Evolutionary conservation across 2,329 filamentous ascomycete genomes (phyloP).

Genomic region (Falciphora oryzae): DNA sequence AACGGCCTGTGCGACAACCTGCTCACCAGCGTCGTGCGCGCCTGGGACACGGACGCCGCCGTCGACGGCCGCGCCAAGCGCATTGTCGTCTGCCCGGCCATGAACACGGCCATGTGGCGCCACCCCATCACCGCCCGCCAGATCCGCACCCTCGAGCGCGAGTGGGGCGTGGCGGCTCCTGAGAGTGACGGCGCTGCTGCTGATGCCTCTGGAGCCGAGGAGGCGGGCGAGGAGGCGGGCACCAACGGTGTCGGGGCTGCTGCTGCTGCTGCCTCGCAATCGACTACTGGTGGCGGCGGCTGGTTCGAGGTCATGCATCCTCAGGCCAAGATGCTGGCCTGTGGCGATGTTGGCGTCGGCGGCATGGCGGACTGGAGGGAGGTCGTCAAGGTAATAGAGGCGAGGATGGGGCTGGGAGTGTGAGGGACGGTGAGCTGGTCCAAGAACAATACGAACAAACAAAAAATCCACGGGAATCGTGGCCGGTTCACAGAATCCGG

Average conservation of each 20-base stretch:
- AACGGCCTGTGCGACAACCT: conserved; percentile 66
- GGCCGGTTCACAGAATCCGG: no score
- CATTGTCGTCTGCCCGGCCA: conserved; percentile 66
- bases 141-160: conserved; percentile 60
- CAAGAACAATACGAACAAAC: not conserved
- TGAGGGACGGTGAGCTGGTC: not conserved
- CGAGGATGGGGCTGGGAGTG: conserved; percentile 31
- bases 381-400: conserved; percentile 62
- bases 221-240: not conserved
- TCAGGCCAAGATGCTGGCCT: conserved; percentile 72
- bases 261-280: not conserved
- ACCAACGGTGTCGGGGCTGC: not conserved
- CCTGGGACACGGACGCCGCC: conserved; percentile 74
- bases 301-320: conserved; percentile 71
- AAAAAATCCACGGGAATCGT: not conserved
- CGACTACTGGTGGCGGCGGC: conserved; percentile 14
- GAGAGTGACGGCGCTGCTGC: not conserved
- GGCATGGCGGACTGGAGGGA: conserved; percentile 78
- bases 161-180: conserved; percentile 55
- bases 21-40: conserved; percentile 67
- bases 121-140: conserved; percentile 77
- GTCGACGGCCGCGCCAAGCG: conserved; percentile 54
- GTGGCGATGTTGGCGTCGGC: conserved; percentile 75
- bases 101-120: conserved; percentile 89
- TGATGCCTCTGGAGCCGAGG: not conserved